Base-by-base conservation (phyloP, 2,329 filamentous ascomycete genomes). In the Clarireedia monteithiana region DNA sequence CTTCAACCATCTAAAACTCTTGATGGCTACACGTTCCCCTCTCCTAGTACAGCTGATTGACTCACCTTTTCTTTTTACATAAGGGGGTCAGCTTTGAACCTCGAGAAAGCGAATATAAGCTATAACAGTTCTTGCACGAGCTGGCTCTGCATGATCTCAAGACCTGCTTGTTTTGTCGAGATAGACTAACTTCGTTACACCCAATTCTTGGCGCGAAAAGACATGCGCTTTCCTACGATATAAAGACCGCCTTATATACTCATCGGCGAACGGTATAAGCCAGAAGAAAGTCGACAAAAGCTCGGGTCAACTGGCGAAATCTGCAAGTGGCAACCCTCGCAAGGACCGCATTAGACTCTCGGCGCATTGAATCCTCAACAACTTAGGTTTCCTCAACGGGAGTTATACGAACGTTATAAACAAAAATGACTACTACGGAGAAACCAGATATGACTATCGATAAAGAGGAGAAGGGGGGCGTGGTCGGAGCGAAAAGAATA, bases 71-170 rank as follows among this genome's bases (percentile, higher is more conserved):
- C 36, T 38, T 6, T 38, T 12, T 26, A 26, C 14, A 15, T 20
- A 34, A 34, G 30, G 2, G 30, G 6, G 17, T 45, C 42, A 6
- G 17, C 42, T 23, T 6, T 36, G 23, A 36, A 48, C 10, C 14
- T 20, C 9, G 42, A 26, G 23, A 30, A 42, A 48, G 17, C 34
- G 17, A 50, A 23, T 50, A 30, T 17, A 26, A 49, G 48, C n/a
- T 50, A 30, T 20, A 23, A 9, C 15, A 24, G 23, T 40, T 9
- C 36, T 34, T 47, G 45, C 55, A 57, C 55, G 55, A 57, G 55
- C 51, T 3, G 51, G 46, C 55, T 57, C 55, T 57, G 51, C 55
- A 57, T 57, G 50, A 57, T 50, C 39, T 14, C 14, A 47, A 14
- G 17, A 36, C 34, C 15, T 40, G n/a, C 3, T 14, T 20, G 30